Base-by-base conservation (phyloP, 495 filamentous ascomycete species). In the Aspergillus cavernicola region DNA sequence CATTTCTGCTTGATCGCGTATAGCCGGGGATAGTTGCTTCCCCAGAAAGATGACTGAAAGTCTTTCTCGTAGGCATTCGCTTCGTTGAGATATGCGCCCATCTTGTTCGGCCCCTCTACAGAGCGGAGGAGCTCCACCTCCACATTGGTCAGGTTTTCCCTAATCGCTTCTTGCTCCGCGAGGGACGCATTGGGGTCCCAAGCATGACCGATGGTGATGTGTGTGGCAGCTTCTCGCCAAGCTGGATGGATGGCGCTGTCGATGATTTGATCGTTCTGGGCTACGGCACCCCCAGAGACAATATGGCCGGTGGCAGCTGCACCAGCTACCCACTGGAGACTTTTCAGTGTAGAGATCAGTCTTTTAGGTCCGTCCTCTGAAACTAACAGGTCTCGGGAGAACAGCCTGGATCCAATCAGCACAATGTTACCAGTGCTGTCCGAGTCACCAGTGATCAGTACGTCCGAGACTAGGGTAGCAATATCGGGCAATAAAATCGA, bases 41-140 rank as follows among this genome's bases (percentile, higher is more conserved):
- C 79, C 71, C 73, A 80, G 59, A 78, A 80, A 6, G 71, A 70
- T 19, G 64, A 26, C 49, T 76, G 76, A 59, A 78, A 79, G 8
- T 62, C 63, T 32, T 61, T 52, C 49, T 79, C 77, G 48, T 75
- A 69, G 2, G 66, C 55, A 57, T 80, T 70, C 0, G 70, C 77
- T 60, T 81, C 78, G 35, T 80, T 81, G 53, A 72, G 26, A 56
- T 81, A 81, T 1, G 74, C 65, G 6, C 77, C 79, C 64, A 67
- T 69, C 9, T 44, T 47, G 37, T 57, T 44, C 4, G 50, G 38
- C 2, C 63, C 62, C 44, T 67, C 66, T 9, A 81, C 55, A 8
- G 71, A 68, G 19, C 73, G 70, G 6, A 79, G 62, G 18, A 74
- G 64, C 6, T 68, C 60, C 6, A 76, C 71, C 6, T 71, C 60